Base-by-base conservation (phyloP, 768 basidiomycete species). In the Boletus insuetus region DNA sequence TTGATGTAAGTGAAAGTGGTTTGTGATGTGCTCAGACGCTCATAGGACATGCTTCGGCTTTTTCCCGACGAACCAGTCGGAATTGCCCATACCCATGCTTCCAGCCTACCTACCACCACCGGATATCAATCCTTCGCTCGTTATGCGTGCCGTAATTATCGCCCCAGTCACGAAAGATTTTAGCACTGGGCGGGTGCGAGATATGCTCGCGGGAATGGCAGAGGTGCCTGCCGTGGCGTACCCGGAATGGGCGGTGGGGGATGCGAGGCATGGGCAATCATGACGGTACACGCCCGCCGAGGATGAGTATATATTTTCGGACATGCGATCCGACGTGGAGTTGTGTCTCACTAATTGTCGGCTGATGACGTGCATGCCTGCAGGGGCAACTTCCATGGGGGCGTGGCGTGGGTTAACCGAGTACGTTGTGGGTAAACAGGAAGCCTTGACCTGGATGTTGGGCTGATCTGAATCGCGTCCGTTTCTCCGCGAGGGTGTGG, bases 101-200 rank as follows among this genome's bases (percentile, higher is more conserved):
- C 80, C 79, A 35, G 65, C 75, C 55, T 73, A 74, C 62, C 63
- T 72, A 52, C 60, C 74, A 32, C 64, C 72, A 46, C 74, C 77
- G 48, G 62, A 65, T n/a, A 69, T 82, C 39, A 71, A 81, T 58
- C 68, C 75, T 9, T 67, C 63, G 24, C 58, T 85, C 20, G 75
- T 86, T 3, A 56, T 88, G 51, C 79, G 78, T 17, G 86, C 84
- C 6, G 69, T 86, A 39, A 65, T 84, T 31, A 72, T 83, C 16
- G 73, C 76, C 14, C 74, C 75, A 7, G 73, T 58, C 11, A 66
- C 75, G 24, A 67, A 69, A 29, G 82, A 82, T 57, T 68, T 87
- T 59, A 77, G 79, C 57, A 64, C 55, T 13, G 41, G 34, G 29
- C 64, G 53, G 13, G 63, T 70, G 42, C 67, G 63, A 29, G 60